Evolutionary conservation across 371 early-diverging fungal species (phyloP).

Genomic region (Syncephalastrum sp.): DNA sequence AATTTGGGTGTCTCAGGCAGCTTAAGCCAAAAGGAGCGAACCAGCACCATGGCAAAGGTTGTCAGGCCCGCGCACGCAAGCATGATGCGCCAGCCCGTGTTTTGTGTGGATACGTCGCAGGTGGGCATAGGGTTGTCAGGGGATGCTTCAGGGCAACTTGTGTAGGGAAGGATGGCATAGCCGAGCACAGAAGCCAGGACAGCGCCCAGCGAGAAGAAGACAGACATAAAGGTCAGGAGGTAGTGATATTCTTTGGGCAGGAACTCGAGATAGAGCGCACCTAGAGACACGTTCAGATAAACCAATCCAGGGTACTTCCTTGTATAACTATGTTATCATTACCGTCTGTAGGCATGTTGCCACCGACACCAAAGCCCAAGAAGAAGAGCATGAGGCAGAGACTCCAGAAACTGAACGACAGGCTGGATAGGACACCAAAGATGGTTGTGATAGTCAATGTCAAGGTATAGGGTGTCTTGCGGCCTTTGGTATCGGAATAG

Average conservation of each 20-base stretch:
- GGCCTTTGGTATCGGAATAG: constrained; percentile 74
- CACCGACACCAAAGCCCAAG: constrained; percentile 85
- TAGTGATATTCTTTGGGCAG: constrained; percentile 76
- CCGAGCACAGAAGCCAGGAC: constrained; percentile 72
- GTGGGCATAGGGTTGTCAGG: constrained; percentile 23
- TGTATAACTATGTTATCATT: constrained; percentile 2
- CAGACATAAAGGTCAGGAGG: constrained; percentile 79
- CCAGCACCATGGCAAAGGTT: constrained; percentile 70
- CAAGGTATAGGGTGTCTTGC: constrained; percentile 75
- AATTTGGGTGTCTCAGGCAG: constrained; percentile 84
- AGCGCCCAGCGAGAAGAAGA: constrained; percentile 85
- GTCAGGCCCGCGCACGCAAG: constrained; percentile 54
- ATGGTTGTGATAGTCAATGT: constrained; percentile 74
- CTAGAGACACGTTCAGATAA: constrained; percentile 30
- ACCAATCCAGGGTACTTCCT: background rate
- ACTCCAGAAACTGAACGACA: constrained; percentile 62
- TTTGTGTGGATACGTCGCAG: constrained; percentile 58
- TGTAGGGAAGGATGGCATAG: constrained; percentile 59
- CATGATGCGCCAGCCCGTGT: constrained; percentile 79
- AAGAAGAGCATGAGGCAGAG: constrained; percentile 66
- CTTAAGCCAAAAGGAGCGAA: constrained; percentile 63
- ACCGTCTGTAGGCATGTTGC: constrained; percentile 89
- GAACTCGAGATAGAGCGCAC: constrained; percentile 83
- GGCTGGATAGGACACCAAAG: constrained; percentile 71
- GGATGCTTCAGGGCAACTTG: constrained; percentile 62